Conservation (phyloP, 768 basidiomycete species). For the Boletus fagicola region DNA sequence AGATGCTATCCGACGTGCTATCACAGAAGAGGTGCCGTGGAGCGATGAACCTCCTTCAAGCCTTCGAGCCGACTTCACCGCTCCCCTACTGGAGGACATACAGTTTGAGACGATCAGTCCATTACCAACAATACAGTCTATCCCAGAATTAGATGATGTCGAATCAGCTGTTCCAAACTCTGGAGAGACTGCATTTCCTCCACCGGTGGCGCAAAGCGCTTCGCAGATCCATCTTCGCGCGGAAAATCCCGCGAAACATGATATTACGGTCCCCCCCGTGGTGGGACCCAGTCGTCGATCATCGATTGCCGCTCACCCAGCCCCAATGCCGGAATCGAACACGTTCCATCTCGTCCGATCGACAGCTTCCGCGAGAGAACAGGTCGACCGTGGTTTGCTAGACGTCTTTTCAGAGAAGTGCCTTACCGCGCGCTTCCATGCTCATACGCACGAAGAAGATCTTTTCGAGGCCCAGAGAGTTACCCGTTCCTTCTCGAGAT, state of each 20-base stretch:
- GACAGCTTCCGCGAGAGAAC: constrained; percentile 59
- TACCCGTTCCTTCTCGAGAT: constrained; percentile 47
- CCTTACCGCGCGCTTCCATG: constrained; percentile 63
- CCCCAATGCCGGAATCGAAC: constrained; percentile 45
- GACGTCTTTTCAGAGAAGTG: constrained; percentile 81
- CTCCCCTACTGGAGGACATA: constrained; percentile 36
- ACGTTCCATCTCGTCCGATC: constrained; percentile 67
- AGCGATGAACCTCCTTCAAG: constrained; percentile 63
- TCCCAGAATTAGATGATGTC: constrained; percentile 43
- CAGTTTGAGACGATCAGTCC: constrained; percentile 41
- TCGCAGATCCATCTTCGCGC: constrained; percentile 22
- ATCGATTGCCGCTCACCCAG: constrained; percentile 58
- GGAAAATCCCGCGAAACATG: constrained; percentile 21
- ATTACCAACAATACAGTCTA: constrained; percentile 56
- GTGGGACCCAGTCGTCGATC: constrained; percentile 51
- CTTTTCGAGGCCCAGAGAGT: constrained; percentile 56
- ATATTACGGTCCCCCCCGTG: constrained; percentile 10
- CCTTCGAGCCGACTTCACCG: constrained; percentile 46
- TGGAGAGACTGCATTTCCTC: constrained; percentile 4
- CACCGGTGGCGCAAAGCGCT: neutral
- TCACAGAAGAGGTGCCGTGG: constrained; percentile 46
- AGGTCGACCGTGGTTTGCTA: constrained; percentile 72
- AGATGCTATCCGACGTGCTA: constrained; percentile 56
- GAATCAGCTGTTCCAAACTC: constrained; percentile 9
- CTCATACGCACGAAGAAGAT: constrained; percentile 59